Conservation (phyloP, 2,329 filamentous ascomycete genomes). For the Fusarium sp. region DNA sequence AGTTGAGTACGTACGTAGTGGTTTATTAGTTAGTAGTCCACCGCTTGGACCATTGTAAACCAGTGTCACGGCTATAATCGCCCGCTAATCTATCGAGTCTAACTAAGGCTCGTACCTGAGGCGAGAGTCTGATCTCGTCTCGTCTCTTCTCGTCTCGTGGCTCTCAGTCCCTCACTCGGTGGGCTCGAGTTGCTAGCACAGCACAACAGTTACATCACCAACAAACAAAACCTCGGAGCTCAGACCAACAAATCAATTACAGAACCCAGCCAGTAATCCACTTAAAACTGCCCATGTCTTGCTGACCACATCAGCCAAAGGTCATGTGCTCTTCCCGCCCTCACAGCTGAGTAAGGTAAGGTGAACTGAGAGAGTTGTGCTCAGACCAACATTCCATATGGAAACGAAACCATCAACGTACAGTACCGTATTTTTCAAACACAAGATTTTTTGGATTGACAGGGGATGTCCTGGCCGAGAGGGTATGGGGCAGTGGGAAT, state of each 20-base stretch:
- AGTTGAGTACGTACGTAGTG: neutral
- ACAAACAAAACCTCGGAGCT: constrained; percentile 1
- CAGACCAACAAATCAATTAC: constrained; percentile 7
- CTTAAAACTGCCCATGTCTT: constrained; percentile 11
- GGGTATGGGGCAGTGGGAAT: constrained; percentile 1
- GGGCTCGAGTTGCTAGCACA: neutral
- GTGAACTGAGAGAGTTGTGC: neutral
- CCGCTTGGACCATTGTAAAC: constrained; percentile 7
- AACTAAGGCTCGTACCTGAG: constrained; percentile 15
- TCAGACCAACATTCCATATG: constrained; percentile 17
- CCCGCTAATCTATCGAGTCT: constrained; percentile 10
- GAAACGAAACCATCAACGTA: neutral
- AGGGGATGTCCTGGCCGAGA: constrained; percentile 6
- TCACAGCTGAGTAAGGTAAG: neutral
- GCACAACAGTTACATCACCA: neutral
- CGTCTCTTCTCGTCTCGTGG: neutral
- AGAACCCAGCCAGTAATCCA: neutral
- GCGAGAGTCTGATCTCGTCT: neutral
- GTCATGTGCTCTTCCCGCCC: constrained; percentile 29
- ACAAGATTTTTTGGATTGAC: constrained; percentile 1
- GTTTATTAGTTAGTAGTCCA: neutral
- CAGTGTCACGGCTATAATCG: constrained; percentile 8
- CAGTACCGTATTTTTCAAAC: neutral
- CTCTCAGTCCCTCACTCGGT: neutral
- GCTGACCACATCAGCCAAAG: constrained; percentile 25